A percentile compares a stretch with the other conserved stretches of the same genome.
phyloP scores from a whole-genome alignment of 805 yeast genomes.

The Kodamaea kakaduensis region DNA sequence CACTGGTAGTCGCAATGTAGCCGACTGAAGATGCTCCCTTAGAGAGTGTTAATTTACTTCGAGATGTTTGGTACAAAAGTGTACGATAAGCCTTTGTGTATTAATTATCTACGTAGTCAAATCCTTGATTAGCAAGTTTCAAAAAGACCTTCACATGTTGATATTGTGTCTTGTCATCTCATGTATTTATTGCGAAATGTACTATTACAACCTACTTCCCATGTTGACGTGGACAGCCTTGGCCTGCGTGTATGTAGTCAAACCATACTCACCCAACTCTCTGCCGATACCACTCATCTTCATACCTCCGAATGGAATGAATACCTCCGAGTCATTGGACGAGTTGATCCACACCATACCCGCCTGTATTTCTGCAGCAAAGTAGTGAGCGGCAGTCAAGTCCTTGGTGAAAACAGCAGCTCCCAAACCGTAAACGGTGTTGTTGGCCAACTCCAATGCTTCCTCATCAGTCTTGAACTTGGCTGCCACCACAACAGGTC shows the following conservation, averaged over 20 bases:
- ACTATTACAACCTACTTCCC: slow-evolving; percentile 36
- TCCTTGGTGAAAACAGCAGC: slow-evolving; percentile 75
- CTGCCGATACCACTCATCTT: slow-evolving; percentile 41
- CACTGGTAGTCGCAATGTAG: too few species aligned
- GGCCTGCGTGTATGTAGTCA: slow-evolving; percentile 32
- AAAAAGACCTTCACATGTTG: too few species aligned
- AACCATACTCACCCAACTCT: slow-evolving; percentile 37
- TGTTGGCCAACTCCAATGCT: slow-evolving; percentile 66
- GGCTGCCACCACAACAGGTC: slow-evolving; percentile 74
- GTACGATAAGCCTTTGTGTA: too few species aligned
- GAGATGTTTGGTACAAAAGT: too few species aligned
- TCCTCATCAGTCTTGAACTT: slow-evolving; percentile 66
- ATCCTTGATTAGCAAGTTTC: too few species aligned
- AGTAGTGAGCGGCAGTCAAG: slow-evolving; percentile 58
- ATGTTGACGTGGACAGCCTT: slow-evolving; percentile 52
- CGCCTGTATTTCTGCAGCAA: slow-evolving; percentile 49
- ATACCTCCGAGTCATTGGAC: slow-evolving; percentile 40
- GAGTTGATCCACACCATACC: slow-evolving; percentile 48
- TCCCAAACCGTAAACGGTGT: slow-evolving; percentile 74
- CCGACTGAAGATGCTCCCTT: too few species aligned
- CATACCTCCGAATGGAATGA: slow-evolving; percentile 38
- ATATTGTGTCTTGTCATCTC: too few species aligned
- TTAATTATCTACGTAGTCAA: too few species aligned
- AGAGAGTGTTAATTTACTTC: too few species aligned
- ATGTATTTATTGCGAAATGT: not conserved